Conservation (phyloP, 1,139 yeast species). For the Petasospora rhodanensis region DNA sequence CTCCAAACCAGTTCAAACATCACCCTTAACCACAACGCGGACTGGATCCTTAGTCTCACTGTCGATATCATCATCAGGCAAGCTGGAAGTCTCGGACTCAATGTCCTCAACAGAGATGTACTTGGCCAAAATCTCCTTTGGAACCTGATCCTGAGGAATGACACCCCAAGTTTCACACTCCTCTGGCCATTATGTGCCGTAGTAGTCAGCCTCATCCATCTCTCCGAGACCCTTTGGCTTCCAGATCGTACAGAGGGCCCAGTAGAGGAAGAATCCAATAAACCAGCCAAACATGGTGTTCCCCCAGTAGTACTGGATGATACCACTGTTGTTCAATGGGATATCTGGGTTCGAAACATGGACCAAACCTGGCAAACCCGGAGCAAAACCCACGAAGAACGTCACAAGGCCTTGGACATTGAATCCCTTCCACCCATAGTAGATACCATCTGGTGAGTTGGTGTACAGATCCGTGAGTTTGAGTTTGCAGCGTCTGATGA, state of each 20-base stretch:
- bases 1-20: too few relatives aligned
- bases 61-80: too few relatives aligned
- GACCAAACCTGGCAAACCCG: slow-evolving; percentile 42
- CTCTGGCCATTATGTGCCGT: slow-evolving; percentile 6
- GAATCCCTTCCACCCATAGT: slow-evolving; percentile 36
- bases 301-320: slow-evolving; percentile 37
- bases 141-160: slow-evolving; percentile 5
- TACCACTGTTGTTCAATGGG: slow-evolving; percentile 30
- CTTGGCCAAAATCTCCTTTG: slow-evolving; percentile 3
- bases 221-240: slow-evolving; percentile 7
- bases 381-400: slow-evolving; percentile 36
- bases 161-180: slow-evolving; percentile 10
- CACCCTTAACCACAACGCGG: too few relatives aligned
- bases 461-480: slow-evolving; percentile 30
- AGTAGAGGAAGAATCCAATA: slow-evolving; percentile 36
- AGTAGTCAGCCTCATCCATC: slow-evolving; percentile 10
- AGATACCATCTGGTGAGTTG: slow-evolving; percentile 30
- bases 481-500: slow-evolving; percentile 30
- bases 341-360: slow-evolving; percentile 24
- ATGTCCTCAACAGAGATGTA: slow-evolving; percentile 2
- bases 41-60: too few relatives aligned
- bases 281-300: slow-evolving; percentile 38
- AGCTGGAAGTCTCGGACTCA: too few relatives aligned
- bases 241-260: slow-evolving; percentile 28
- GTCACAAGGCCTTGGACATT: slow-evolving; percentile 41